phyloP scores from a whole-genome alignment of 73 alveolate species.

The Breviolum minutum region DNA sequence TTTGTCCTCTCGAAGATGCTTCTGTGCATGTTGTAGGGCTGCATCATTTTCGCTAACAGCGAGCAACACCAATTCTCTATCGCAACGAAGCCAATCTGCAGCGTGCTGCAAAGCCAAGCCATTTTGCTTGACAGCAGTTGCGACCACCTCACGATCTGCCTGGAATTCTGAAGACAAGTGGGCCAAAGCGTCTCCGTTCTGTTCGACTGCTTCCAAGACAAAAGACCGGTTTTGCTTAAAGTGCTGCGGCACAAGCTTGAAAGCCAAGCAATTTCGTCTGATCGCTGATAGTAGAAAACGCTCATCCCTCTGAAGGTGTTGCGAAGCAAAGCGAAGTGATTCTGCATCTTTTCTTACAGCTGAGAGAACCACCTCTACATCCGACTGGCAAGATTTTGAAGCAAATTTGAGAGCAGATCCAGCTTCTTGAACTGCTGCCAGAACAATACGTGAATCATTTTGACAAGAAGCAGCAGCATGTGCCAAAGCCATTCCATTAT shows the following conservation, averaged over 20 bases:
- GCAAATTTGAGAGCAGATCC: conserved; percentile 61
- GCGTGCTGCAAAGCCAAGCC: conserved; percentile 36
- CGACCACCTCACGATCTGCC: background rate
- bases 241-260: background rate
- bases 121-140: conserved; percentile 40
- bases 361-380: conserved; percentile 24
- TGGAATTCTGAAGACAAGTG: conserved; percentile 1
- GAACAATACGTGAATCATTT: background rate
- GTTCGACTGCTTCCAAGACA: conserved; percentile 45
- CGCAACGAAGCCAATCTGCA: conserved; percentile 43
- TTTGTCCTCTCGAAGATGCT: conserved; percentile 27
- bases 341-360: conserved; percentile 51
- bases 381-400: background rate
- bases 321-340: conserved; percentile 3
- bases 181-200: conserved; percentile 51
- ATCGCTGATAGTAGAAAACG: conserved; percentile 40
- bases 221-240: background rate
- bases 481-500: conserved; percentile 34
- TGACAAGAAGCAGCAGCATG: conserved; percentile 22
- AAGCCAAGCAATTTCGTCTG: conserved; percentile 24
- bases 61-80: background rate
- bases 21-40: conserved; percentile 44
- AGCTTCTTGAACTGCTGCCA: conserved; percentile 59
- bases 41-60: conserved; percentile 67
- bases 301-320: conserved; percentile 1